Base-by-base conservation (phyloP, 495 filamentous ascomycete genomes). In the Melanomma pulvis-pyrius region DNA sequence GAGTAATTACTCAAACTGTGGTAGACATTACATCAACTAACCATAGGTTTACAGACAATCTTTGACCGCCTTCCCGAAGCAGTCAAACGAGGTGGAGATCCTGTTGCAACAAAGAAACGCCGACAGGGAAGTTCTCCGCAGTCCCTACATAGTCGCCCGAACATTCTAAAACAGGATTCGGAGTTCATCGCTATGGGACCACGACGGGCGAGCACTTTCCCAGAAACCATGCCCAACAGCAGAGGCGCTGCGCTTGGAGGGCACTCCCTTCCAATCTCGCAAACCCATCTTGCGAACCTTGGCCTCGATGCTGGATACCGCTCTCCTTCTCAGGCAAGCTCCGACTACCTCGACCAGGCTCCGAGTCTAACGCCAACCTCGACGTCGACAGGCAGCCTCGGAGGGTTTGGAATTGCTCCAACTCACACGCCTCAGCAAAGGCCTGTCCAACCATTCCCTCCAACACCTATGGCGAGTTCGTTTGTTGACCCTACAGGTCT, bases 51-150 rank as follows among this genome's bases (percentile, higher is more conserved):
- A 17, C 48, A 91, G 88, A 79, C 80, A 61, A 80, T 96, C 3
- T 96, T 97, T 73, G 91, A 93, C 57, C 86, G 90, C 66, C 76
- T 96, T n/a, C 89, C 92, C 25, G 86, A 87, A 49, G 81, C 82
- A 34, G 78, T 93, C 47, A 84, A 86, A 76, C 79, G 82, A 65
- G 59, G 74, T 67, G 32, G 73, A 24, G 75, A 76, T 46, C n/a
- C 47, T 49, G 48, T 22, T 7, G 51, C 59, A 21, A 71, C 17
- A 63, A 70, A 63, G 52, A 74, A 67, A 55, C 66, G 61, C 55
- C 59, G 63, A 4, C 72, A 56, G 25, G 59, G 36, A 22, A 59
- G 54, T 36, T 71, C 69, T 24, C 65, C 69, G 36, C 68, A 56
- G 25, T 54, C 61, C 1, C 26, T 63, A 15, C 56, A 56, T n/a